Evolutionary conservation across 495 filamentous ascomycete genomes (phyloP).

Genomic region (Aspergillus indologenus): DNA sequence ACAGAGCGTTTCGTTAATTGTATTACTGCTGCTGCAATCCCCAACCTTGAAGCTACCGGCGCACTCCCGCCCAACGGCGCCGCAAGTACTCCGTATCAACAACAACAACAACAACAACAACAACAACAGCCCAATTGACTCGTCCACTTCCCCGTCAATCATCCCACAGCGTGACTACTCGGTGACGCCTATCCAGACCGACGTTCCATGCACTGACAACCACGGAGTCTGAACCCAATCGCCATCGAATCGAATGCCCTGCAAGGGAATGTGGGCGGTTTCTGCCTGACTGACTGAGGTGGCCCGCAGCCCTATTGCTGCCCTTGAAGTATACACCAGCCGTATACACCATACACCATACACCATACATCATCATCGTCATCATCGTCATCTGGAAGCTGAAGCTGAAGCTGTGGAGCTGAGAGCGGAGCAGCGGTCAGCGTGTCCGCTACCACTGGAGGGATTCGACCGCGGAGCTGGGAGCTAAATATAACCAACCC

Average conservation of each 20-base stretch:
- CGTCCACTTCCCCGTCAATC: not conserved
- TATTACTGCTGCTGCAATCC: too few species aligned
- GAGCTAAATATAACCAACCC: slow-evolving; percentile 6
- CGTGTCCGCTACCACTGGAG: too few species aligned
- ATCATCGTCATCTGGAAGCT: not conserved
- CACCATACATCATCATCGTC: too few species aligned
- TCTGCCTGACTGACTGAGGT: slow-evolving; percentile 4
- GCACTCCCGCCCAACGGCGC: not conserved
- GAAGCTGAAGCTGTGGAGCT: not conserved
- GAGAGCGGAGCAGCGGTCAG: not conserved
- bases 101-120: not conserved
- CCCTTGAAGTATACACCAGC: slow-evolving; percentile 1
- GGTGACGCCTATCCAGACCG: not conserved
- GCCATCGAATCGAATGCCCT: not conserved
- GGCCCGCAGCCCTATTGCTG: not conserved
- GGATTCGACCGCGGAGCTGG: too few species aligned
- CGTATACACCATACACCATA: too few species aligned
- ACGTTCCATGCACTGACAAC: not conserved
- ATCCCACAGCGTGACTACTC: too few species aligned
- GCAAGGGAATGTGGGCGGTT: slow-evolving; percentile 2
- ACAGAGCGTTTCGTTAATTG: too few species aligned
- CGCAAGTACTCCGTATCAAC: not conserved
- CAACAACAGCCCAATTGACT: not conserved
- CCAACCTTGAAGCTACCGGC: not conserved
- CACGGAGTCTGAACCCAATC: not conserved